Evolutionary conservation across 2,329 filamentous ascomycete species (phyloP).

Genomic region (Colletotrichum sp.): DNA sequence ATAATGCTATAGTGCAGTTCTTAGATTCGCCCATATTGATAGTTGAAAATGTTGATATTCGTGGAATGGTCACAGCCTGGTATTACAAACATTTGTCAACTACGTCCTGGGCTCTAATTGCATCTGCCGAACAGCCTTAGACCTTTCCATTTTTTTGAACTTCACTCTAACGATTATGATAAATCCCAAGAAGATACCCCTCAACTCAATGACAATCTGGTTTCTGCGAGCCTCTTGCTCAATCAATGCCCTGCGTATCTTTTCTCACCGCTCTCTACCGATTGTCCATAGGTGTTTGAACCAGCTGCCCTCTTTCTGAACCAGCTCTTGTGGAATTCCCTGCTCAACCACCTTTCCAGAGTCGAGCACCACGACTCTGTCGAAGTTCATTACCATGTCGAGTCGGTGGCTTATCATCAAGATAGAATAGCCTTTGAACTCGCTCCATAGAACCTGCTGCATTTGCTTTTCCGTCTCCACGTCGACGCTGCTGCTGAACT

Average conservation of each 20-base stretch:
- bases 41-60: background rate
- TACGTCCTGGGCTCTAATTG: background rate
- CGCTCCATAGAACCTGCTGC: slow-evolving; percentile 24
- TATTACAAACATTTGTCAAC: background rate
- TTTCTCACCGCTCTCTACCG: background rate
- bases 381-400: slow-evolving; percentile 51
- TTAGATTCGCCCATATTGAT: background rate
- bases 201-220: background rate
- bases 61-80: background rate
- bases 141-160: background rate
- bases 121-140: background rate
- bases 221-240: background rate
- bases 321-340: background rate
- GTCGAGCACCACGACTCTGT: slow-evolving; percentile 48
- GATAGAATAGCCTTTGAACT: slow-evolving; percentile 35
- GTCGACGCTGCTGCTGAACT: slow-evolving; percentile 37
- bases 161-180: background rate
- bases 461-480: slow-evolving; percentile 34
- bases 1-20: background rate
- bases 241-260: background rate
- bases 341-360: slow-evolving; percentile 43
- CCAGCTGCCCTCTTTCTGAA: background rate
- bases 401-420: slow-evolving; percentile 40
- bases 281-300: background rate
- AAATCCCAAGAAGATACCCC: background rate